Percentiles rank a stretch among this genome's conserved stretches.
phyloP scores from a whole-genome alignment of 257 asterid species.

The Parsonsia alboflavescens region DNA sequence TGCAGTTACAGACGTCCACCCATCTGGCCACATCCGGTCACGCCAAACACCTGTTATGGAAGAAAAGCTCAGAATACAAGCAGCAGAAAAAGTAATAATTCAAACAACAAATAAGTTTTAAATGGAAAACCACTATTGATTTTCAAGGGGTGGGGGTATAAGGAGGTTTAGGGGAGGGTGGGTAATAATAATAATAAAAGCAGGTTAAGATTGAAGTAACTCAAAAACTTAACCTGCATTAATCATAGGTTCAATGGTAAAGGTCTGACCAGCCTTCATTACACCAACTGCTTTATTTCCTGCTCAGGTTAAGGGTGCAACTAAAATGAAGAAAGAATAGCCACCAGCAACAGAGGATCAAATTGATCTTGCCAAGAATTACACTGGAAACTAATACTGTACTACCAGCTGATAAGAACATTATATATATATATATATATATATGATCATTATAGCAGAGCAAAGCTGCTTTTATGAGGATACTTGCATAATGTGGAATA shows the following conservation, averaged over 20 bases:
- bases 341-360: background rate
- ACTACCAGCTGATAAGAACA: background rate
- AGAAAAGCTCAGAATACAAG: conserved; percentile 12
- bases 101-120: background rate
- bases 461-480: conserved; percentile 37
- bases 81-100: background rate
- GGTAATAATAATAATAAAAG: too few species aligned
- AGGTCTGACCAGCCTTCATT: conserved; percentile 95
- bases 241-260: conserved; percentile 96
- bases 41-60: conserved; percentile 71
- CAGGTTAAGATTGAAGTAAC: background rate
- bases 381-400: background rate
- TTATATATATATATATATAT: background rate
- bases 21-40: conserved; percentile 98
- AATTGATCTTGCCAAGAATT: background rate
- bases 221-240: conserved; percentile 50
- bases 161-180: too few species aligned
- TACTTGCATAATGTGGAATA: conserved; percentile 97
- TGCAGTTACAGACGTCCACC: conserved; percentile 93
- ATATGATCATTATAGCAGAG: background rate
- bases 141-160: too few species aligned
- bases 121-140: too few species aligned
- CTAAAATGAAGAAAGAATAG: background rate
- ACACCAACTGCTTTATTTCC: conserved; percentile 98
- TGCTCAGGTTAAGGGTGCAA: conserved; percentile 51